phyloP scores from a whole-genome alignment of 78 protist species.

The Dictyostelium purpureum region DNA sequence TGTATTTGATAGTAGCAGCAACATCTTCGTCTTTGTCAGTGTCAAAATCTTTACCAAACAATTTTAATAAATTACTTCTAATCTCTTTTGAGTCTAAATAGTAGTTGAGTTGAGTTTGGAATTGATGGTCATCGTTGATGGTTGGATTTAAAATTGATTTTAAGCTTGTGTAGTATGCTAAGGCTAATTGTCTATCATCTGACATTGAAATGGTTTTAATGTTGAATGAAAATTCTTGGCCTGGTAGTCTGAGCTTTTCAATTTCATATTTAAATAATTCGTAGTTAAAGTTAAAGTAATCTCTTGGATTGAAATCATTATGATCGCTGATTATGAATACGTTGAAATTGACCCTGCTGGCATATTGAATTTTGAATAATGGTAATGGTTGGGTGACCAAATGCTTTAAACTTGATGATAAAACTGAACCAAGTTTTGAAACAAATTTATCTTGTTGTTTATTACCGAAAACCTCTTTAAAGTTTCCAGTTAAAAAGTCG shows the following conservation, averaged over 20 bases:
- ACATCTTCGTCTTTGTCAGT: neutral
- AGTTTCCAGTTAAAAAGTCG: slow-evolving; percentile 53
- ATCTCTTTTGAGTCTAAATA: slow-evolving; percentile 60
- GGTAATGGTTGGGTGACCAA: slow-evolving; percentile 70
- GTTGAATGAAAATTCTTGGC: slow-evolving; percentile 58
- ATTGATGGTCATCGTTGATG: slow-evolving; percentile 29
- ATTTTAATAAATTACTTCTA: slow-evolving; percentile 21
- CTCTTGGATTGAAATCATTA: slow-evolving; percentile 38
- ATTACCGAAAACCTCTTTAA: slow-evolving; percentile 13
- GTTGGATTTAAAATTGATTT: slow-evolving; percentile 22
- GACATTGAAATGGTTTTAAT: slow-evolving; percentile 60
- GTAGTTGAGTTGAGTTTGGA: slow-evolving; percentile 26
- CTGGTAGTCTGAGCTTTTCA: slow-evolving; percentile 39
- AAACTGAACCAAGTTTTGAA: slow-evolving; percentile 44
- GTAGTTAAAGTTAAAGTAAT: slow-evolving; percentile 44
- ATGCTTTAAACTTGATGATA: slow-evolving; percentile 58
- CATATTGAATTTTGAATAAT: slow-evolving; percentile 25
- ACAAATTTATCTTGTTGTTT: slow-evolving; percentile 20
- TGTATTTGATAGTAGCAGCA: slow-evolving; percentile 6
- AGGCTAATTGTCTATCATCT: slow-evolving; percentile 44
- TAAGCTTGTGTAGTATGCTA: slow-evolving; percentile 54
- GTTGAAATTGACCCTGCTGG: slow-evolving; percentile 51
- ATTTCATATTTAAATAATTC: slow-evolving; percentile 66
- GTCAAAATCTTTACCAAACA: neutral
- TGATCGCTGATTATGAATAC: slow-evolving; percentile 54